A percentile compares a stretch with the other conserved stretches of the same genome.
phyloP scores from a whole-genome alignment of 2,329 filamentous ascomycete species.

The Knoxdaviesia capensis region DNA sequence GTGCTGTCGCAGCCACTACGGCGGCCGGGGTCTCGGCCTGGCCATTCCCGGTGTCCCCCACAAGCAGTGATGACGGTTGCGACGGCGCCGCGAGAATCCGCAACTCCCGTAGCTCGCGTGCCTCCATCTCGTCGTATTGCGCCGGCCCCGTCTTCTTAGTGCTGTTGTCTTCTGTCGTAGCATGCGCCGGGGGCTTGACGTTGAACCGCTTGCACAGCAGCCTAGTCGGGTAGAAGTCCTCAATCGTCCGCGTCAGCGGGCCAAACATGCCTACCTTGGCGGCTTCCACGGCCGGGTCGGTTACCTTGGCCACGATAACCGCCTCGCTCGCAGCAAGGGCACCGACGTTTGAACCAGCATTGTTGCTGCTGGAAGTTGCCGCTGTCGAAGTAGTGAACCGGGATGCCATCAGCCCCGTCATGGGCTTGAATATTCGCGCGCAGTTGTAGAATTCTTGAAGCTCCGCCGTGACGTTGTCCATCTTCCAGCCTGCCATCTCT shows the following conservation, averaged over 20 bases:
- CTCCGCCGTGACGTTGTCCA: conserved; percentile 58
- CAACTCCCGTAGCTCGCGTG: too few relatives aligned
- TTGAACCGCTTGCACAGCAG: conserved; percentile 91
- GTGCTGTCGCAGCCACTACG: too few relatives aligned
- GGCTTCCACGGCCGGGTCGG: conserved; percentile 65
- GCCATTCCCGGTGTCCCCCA: too few relatives aligned
- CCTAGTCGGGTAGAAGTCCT: conserved; percentile 60
- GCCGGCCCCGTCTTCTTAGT: too few relatives aligned
- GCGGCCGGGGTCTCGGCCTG: too few relatives aligned
- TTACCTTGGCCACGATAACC: conserved; percentile 12
- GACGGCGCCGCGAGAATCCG: too few relatives aligned
- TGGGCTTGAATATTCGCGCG: conserved; percentile 65
- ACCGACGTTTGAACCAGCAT: conserved; percentile 18
- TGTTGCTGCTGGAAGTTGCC: too few relatives aligned
- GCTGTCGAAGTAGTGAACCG: conserved; percentile 55
- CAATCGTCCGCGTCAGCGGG: conserved; percentile 52
- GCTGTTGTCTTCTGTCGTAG: not conserved
- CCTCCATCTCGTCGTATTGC: too few relatives aligned
- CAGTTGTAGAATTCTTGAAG: conserved; percentile 52
- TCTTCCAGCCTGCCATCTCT: conserved; percentile 18
- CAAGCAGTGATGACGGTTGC: too few relatives aligned
- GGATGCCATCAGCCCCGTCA: conserved; percentile 81
- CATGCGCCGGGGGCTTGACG: conserved; percentile 52
- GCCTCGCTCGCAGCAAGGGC: conserved; percentile 8
- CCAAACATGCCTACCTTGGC: conserved; percentile 89